Evolutionary conservation across 805 yeast genomes (phyloP).

Genomic region (Diddensiella santjacobensis): DNA sequence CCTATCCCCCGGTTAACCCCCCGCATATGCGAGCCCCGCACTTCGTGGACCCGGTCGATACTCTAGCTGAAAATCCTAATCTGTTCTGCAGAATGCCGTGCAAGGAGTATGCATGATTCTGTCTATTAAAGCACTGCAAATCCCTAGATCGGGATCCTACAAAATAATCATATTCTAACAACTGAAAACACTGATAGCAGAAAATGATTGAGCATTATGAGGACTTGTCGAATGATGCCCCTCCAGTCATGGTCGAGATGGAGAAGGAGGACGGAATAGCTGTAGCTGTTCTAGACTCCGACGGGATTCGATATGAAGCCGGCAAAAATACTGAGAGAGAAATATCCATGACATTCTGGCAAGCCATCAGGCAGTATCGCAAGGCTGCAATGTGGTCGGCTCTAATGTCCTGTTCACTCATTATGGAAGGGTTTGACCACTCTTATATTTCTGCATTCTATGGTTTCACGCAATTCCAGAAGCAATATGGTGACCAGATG

Average conservation of each 20-base stretch:
- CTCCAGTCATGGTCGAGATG: not conserved
- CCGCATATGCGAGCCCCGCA: not conserved
- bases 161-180: too few species aligned
- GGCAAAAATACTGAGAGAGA: conserved; percentile 20
- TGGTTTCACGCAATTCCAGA: conserved; percentile 28
- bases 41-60: too few species aligned
- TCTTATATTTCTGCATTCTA: conserved; percentile 40
- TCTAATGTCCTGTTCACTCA: conserved; percentile 40
- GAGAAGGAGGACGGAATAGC: conserved; percentile 1
- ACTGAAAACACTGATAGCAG: not conserved
- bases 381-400: conserved; percentile 41
- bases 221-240: not conserved
- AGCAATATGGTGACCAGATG: conserved; percentile 21
- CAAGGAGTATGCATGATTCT: too few species aligned
- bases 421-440: conserved; percentile 50
- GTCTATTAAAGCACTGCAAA: not conserved
- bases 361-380: conserved; percentile 40
- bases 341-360: conserved; percentile 26
- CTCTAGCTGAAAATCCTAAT: too few species aligned
- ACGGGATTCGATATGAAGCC: conserved; percentile 25
- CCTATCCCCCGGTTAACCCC: too few species aligned
- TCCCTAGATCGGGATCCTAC: not conserved
- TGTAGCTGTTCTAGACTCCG: conserved; percentile 1
- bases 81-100: too few species aligned
- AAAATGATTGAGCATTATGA: not conserved